A percentile compares a stretch with the other conserved stretches of the same genome.
Evolutionary conservation across 2,329 filamentous ascomycete genomes (phyloP).

Genomic region (Sporothrix sp.): DNA sequence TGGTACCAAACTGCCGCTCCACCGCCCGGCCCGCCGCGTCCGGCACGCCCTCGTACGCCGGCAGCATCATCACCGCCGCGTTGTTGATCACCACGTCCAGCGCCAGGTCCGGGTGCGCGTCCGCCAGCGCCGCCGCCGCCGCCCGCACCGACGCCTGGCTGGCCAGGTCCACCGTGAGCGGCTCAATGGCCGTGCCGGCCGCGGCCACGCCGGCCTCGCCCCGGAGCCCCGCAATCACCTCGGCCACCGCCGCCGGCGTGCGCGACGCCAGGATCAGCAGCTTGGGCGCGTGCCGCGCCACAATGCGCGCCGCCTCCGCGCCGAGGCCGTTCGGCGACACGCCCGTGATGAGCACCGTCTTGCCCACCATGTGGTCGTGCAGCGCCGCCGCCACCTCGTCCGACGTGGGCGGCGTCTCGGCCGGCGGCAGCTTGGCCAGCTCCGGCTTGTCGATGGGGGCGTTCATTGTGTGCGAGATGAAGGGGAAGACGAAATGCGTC

Average conservation of each 20-base stretch:
- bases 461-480: no score
- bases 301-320: slow-evolving; percentile 10
- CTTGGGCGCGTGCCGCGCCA: slow-evolving; percentile 14
- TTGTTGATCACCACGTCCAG: slow-evolving; percentile 33
- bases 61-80: slow-evolving; percentile 29
- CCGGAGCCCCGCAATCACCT: slow-evolving; percentile 11
- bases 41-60: slow-evolving; percentile 24
- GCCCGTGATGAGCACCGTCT: slow-evolving; percentile 17
- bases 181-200: slow-evolving; percentile 23
- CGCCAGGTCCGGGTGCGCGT: slow-evolving; percentile 24
- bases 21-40: slow-evolving; percentile 20
- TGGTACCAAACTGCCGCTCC: slow-evolving; percentile 37
- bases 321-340: slow-evolving; percentile 14
- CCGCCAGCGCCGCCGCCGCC: slow-evolving; percentile 25
- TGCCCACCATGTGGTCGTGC: slow-evolving; percentile 14
- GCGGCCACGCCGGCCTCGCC: slow-evolving; percentile 14
- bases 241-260: slow-evolving; percentile 3
- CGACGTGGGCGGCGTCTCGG: background rate
- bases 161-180: slow-evolving; percentile 29
- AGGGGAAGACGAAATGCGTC: no score
- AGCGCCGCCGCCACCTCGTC: slow-evolving; percentile 12
- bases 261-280: slow-evolving; percentile 16
- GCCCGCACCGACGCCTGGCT: slow-evolving; percentile 27
- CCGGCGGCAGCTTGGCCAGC: background rate
- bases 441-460: background rate